A percentile compares a stretch with the other conserved stretches of the same genome.
Evolutionary conservation across 495 filamentous ascomycete genomes (phyloP).

Genomic region (Penicillium cataractarum): DNA sequence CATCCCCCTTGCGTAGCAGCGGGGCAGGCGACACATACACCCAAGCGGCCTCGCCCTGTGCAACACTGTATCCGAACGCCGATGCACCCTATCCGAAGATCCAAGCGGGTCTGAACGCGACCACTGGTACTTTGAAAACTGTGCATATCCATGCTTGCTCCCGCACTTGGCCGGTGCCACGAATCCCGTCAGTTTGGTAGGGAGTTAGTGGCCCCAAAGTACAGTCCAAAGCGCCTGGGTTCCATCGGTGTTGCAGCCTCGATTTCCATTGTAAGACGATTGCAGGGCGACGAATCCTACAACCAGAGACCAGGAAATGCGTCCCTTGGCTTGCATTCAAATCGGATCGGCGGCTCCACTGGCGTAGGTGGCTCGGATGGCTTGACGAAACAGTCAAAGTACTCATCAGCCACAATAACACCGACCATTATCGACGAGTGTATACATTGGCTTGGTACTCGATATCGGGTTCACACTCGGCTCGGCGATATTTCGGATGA

Average conservation of each 20-base stretch:
- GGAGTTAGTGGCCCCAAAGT: not conserved
- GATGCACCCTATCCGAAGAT: not conserved
- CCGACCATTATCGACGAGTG: not conserved
- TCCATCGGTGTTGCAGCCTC: not conserved
- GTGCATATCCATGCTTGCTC: conserved; percentile 1
- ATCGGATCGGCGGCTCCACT: conserved; percentile 1
- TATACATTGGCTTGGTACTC: too few species aligned
- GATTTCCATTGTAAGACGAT: conserved; percentile 7
- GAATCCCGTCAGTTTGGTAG: not conserved
- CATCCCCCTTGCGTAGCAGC: conserved; percentile 21
- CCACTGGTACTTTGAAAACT: not conserved
- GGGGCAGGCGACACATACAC: conserved; percentile 6
- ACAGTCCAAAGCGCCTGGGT: not conserved
- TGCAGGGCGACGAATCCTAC: conserved; percentile 17
- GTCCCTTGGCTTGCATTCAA: conserved; percentile 21
- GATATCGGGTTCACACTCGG: not conserved
- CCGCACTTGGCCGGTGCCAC: not conserved
- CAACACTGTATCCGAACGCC: conserved; percentile 4
- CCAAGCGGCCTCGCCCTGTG: conserved; percentile 10
- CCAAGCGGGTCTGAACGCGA: not conserved
- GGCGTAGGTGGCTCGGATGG: not conserved
- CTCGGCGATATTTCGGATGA: not conserved
- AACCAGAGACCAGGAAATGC: conserved; percentile 14
- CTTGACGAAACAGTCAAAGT: not conserved
- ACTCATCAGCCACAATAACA: not conserved